A percentile compares a stretch with the other conserved stretches of the same genome.
These are phyloP conservation scores for Metroxylon sagu DNA, from an alignment of 176 grass and related monocot genomes.

Conservation along the genomic window DNA sequence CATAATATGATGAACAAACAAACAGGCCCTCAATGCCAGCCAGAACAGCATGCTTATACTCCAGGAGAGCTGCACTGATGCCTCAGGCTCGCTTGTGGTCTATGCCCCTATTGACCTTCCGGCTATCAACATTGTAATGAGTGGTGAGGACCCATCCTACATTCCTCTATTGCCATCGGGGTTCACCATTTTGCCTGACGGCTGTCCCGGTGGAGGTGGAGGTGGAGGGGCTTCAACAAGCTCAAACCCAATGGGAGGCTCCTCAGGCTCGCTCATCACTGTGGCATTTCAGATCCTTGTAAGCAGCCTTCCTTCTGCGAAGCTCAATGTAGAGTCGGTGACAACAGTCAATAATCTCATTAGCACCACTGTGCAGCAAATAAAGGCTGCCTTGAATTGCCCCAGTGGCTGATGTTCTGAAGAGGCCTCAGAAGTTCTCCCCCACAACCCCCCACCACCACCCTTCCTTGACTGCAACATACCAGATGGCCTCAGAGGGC, in stretches of 20 bases:
- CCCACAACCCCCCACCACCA: background rate
- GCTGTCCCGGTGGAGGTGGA: slow-evolving; percentile 11
- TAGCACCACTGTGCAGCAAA: slow-evolving; percentile 61
- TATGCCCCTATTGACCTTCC: slow-evolving; percentile 56
- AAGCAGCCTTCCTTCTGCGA: slow-evolving; percentile 53
- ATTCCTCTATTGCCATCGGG: slow-evolving; percentile 65
- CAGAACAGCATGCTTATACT: slow-evolving; percentile 64
- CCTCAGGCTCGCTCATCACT: slow-evolving; percentile 50
- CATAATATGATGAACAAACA: background rate
- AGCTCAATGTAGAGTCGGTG: slow-evolving; percentile 59
- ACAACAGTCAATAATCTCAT: slow-evolving; percentile 65
- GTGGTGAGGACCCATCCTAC: slow-evolving; percentile 48
- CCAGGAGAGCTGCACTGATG: slow-evolving; percentile 67
- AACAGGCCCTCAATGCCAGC: slow-evolving; percentile 45
- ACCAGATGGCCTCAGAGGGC: slow-evolving; percentile 10
- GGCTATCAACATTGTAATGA: slow-evolving; percentile 62
- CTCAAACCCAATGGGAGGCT: slow-evolving; percentile 12
- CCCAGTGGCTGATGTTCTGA: slow-evolving; percentile 33
- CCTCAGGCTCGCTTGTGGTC: slow-evolving; percentile 45
- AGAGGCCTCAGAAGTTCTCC: slow-evolving; percentile 20
- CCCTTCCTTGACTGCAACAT: slow-evolving; percentile 13
- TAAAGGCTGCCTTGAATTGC: slow-evolving; percentile 59
- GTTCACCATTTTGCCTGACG: slow-evolving; percentile 62
- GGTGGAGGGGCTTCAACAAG: slow-evolving; percentile 21
- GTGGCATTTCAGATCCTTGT: slow-evolving; percentile 76